phyloP scores from a whole-genome alignment of 345 rosid species.

The Leavenworthia alabamica region DNA sequence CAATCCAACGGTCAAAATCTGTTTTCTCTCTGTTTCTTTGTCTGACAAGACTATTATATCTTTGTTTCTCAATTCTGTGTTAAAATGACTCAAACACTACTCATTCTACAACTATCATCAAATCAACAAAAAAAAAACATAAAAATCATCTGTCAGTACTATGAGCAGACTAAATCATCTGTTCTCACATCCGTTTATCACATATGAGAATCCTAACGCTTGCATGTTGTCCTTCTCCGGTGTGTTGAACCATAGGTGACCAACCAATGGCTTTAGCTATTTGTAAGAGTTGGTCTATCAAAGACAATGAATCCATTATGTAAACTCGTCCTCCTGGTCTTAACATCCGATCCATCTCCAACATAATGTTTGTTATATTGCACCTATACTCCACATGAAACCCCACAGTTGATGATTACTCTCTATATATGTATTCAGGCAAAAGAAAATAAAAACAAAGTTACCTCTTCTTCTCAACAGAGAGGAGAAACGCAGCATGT shows the following conservation, averaged over 20 bases:
- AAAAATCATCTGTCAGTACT: conserved; percentile 6
- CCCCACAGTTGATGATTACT: not conserved
- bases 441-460: no score
- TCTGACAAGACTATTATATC: not conserved
- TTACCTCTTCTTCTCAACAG: conserved; percentile 52
- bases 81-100: not conserved
- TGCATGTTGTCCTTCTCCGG: conserved; percentile 55
- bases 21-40: not conserved
- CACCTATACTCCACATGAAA: conserved; percentile 35
- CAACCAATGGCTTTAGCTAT: conserved; percentile 47
- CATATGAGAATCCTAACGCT: conserved; percentile 56
- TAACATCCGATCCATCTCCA: conserved; percentile 61
- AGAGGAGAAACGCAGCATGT: conserved; percentile 59
- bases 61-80: not conserved
- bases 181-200: conserved; percentile 38
- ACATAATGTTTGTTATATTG: conserved; percentile 45
- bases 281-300: conserved; percentile 45
- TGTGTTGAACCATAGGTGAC: conserved; percentile 41
- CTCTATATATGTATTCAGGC: no score
- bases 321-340: conserved; percentile 52
- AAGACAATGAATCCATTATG: conserved; percentile 43
- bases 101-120: conserved; percentile 22
- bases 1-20: conserved; percentile 15
- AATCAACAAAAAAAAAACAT: conserved; percentile 18
- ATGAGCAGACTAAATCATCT: conserved; percentile 23